Conservation (phyloP, 768 basidiomycete species). For the Kwoniella mangroviensis region DNA sequence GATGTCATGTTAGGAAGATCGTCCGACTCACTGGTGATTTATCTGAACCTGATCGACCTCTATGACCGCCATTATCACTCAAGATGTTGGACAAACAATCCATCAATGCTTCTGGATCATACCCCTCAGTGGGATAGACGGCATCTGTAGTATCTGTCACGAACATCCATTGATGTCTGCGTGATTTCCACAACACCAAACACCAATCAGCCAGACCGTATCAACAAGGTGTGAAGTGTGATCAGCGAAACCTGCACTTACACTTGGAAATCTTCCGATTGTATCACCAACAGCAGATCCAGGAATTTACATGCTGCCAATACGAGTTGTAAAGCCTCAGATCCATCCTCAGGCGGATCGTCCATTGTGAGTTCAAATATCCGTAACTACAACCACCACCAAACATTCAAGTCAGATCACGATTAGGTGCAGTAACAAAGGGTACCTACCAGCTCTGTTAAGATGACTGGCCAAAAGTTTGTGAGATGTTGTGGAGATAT, state of each 20-base stretch:
- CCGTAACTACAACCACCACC: conserved; percentile 67
- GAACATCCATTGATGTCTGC: conserved; percentile 93
- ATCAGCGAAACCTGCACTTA: conserved; percentile 53
- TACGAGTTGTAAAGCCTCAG: conserved; percentile 80
- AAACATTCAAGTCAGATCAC: neutral
- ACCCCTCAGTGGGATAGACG: conserved; percentile 79
- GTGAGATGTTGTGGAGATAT: conserved; percentile 87
- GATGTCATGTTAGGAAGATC: neutral
- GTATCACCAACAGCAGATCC: conserved; percentile 86
- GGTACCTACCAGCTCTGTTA: conserved; percentile 71
- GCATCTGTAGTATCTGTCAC: conserved; percentile 97
- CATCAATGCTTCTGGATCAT: conserved; percentile 77
- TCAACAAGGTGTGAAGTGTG: neutral
- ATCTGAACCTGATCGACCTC: neutral
- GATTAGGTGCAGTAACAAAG: neutral
- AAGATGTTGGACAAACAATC: conserved; percentile 86
- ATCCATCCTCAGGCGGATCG: conserved; percentile 74
- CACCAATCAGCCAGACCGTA: no score
- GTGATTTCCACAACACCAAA: neutral
- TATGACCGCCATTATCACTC: conserved; percentile 55
- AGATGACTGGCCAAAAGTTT: conserved; percentile 94
- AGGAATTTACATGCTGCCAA: conserved; percentile 92
- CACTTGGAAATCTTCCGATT: conserved; percentile 99
- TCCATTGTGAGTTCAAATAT: conserved; percentile 82
- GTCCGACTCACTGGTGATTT: neutral